Conservation (phyloP, 768 basidiomycete genomes). For the Boletus eberwhitei region DNA sequence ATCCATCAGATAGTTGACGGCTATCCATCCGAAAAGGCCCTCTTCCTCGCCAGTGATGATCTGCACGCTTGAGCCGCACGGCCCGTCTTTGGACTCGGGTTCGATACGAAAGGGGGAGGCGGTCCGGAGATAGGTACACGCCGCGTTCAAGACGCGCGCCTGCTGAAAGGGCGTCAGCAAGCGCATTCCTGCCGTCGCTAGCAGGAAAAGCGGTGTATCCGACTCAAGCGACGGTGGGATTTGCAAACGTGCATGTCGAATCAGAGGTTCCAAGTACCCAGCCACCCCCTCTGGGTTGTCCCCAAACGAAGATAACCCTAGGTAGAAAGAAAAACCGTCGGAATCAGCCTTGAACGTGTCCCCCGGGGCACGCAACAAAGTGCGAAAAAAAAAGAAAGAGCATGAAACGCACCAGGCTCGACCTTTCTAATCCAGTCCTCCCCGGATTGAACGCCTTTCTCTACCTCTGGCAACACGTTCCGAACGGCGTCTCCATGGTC, state of each 20-base stretch:
- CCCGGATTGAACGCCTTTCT: slow-evolving; percentile 80
- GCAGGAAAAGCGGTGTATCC: slow-evolving; percentile 86
- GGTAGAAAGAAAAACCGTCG: neutral
- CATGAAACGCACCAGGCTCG: slow-evolving; percentile 74
- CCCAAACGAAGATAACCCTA: slow-evolving; percentile 86
- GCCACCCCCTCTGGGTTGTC: slow-evolving; percentile 67
- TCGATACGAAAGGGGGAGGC: slow-evolving; percentile 82
- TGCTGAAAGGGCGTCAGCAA: slow-evolving; percentile 69
- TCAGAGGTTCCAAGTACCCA: slow-evolving; percentile 74
- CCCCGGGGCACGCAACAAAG: neutral
- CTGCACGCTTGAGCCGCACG: slow-evolving; percentile 88
- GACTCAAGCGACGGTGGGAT: slow-evolving; percentile 84
- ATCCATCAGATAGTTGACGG: slow-evolving; percentile 98
- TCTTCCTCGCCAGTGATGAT: slow-evolving; percentile 99
- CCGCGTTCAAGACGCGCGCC: slow-evolving; percentile 63
- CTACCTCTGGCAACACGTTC: slow-evolving; percentile 73
- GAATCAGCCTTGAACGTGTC: neutral
- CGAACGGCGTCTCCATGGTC: slow-evolving; percentile 48
- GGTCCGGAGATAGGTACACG: slow-evolving; percentile 71
- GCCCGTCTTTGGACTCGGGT: slow-evolving; percentile 58
- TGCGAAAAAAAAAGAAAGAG: too few species aligned
- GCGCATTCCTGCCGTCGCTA: slow-evolving; percentile 98
- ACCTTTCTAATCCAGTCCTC: slow-evolving; percentile 89
- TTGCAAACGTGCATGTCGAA: slow-evolving; percentile 75
- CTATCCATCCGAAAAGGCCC: slow-evolving; percentile 97